phyloP scores from a whole-genome alignment of 2,329 filamentous ascomycete species.

The Dichotomopilus funicola region DNA sequence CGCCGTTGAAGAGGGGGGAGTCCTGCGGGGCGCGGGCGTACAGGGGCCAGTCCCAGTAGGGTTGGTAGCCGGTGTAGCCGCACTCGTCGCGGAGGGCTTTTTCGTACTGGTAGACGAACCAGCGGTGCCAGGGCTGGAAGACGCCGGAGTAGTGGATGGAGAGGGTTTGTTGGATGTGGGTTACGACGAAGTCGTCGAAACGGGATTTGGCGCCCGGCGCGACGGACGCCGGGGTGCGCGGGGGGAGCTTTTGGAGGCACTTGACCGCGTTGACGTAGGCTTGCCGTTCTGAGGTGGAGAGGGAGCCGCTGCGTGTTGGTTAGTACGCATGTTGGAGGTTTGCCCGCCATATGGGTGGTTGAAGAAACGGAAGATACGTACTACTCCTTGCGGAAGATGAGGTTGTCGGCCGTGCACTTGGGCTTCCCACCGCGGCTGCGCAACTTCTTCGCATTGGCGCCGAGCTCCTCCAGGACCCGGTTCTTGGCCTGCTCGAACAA shows the following conservation, averaged over 20 bases:
- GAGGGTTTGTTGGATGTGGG: conserved; percentile 42
- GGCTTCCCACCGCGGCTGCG: conserved; percentile 20
- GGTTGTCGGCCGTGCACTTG: conserved; percentile 23
- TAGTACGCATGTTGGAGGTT: too few species aligned
- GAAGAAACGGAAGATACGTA: conserved; percentile 15
- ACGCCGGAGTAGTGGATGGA: conserved; percentile 36
- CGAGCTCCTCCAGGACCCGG: conserved; percentile 16
- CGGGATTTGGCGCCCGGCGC: conserved; percentile 38
- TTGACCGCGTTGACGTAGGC: conserved; percentile 18
- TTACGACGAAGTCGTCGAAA: conserved; percentile 45
- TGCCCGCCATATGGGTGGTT: too few species aligned
- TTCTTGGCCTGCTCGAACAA: conserved; percentile 20
- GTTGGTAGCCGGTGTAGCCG: conserved; percentile 35
- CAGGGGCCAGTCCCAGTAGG: conserved; percentile 46
- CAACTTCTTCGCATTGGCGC: conserved; percentile 17
- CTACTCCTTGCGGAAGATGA: conserved; percentile 28
- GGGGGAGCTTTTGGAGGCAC: conserved; percentile 13
- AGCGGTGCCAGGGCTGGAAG: conserved; percentile 29
- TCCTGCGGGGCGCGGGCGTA: conserved; percentile 36
- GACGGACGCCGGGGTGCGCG: conserved; percentile 18
- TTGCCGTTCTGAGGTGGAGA: conserved; percentile 8
- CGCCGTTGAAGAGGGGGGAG: conserved; percentile 48
- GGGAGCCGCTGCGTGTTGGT: conserved; percentile 12
- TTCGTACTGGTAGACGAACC: conserved; percentile 27
- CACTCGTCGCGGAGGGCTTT: conserved; percentile 29